phyloP scores from a whole-genome alignment of 345 rosid genomes.

The Arabis alpina region DNA sequence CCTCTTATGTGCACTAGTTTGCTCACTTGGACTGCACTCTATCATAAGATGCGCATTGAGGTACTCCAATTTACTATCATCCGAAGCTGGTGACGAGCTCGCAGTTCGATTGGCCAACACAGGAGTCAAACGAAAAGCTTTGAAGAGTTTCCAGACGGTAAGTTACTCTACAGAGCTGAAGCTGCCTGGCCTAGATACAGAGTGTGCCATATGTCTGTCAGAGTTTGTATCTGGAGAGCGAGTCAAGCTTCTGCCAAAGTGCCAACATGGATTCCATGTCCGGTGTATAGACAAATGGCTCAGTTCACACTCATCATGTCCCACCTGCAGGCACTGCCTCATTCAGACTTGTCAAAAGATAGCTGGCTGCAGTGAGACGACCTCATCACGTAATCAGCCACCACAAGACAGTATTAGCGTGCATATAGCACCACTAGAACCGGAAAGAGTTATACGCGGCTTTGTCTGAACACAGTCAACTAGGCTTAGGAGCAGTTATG shows the following conservation, averaged over 20 bases:
- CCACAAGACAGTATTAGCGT: slow-evolving; percentile 44
- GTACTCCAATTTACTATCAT: slow-evolving; percentile 51
- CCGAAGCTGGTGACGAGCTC: slow-evolving; percentile 38
- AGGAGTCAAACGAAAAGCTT: slow-evolving; percentile 73
- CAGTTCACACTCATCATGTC: slow-evolving; percentile 87
- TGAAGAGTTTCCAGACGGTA: slow-evolving; percentile 68
- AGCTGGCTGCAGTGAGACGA: slow-evolving; percentile 52
- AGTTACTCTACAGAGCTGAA: slow-evolving; percentile 59
- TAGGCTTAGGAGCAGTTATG: slow-evolving; percentile 32
- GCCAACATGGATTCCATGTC: slow-evolving; percentile 85
- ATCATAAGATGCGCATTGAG: slow-evolving; percentile 71
- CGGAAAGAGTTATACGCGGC: slow-evolving; percentile 53
- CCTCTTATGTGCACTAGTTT: slow-evolving; percentile 79
- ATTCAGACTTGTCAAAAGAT: slow-evolving; percentile 80
- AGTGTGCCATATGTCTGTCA: slow-evolving; percentile 79
- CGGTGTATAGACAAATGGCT: slow-evolving; percentile 92
- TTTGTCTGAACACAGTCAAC: slow-evolving; percentile 45
- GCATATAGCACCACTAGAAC: slow-evolving; percentile 57
- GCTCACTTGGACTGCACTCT: slow-evolving; percentile 77
- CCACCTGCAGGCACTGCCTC: slow-evolving; percentile 91
- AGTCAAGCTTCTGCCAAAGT: slow-evolving; percentile 74
- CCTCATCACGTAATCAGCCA: slow-evolving; percentile 48
- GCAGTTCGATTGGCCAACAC: slow-evolving; percentile 62
- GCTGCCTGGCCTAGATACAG: slow-evolving; percentile 58
- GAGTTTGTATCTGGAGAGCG: slow-evolving; percentile 66